These are phyloP conservation scores for Boletus sp. DNA, from an alignment of 768 basidiomycete genomes.

Conservation along the genomic window DNA sequence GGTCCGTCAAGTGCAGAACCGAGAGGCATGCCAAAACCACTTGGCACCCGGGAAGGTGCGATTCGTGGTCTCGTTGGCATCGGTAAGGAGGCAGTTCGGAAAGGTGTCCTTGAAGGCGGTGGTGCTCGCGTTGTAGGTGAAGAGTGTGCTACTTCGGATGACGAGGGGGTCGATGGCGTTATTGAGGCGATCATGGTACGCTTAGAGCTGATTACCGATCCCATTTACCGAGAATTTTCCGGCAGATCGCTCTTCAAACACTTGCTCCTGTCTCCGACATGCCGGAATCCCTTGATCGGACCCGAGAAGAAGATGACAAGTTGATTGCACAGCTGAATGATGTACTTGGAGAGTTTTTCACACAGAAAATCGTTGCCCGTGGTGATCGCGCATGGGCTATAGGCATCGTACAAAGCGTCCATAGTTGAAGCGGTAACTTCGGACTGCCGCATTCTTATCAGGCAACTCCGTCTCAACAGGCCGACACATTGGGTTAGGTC, in stretches of 20 bases:
- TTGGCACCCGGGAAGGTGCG: slow-evolving; percentile 86
- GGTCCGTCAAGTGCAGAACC: slow-evolving; percentile 41
- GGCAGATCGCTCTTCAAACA: slow-evolving; percentile 60
- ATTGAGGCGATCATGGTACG: slow-evolving; percentile 63
- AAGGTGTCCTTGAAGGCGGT: slow-evolving; percentile 78
- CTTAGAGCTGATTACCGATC: slow-evolving; percentile 1
- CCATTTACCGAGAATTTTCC: not conserved
- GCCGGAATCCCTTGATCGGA: slow-evolving; percentile 54
- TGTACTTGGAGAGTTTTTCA: slow-evolving; percentile 62
- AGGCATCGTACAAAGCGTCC: slow-evolving; percentile 45
- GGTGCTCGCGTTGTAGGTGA: slow-evolving; percentile 74
- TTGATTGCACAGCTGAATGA: slow-evolving; percentile 49
- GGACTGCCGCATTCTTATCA: not conserved
- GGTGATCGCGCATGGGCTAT: slow-evolving; percentile 66
- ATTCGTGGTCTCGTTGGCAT: slow-evolving; percentile 84
- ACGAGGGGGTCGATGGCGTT: slow-evolving; percentile 42
- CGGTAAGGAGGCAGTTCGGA: slow-evolving; percentile 80
- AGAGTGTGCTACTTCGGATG: slow-evolving; percentile 45
- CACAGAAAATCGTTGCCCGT: slow-evolving; percentile 43
- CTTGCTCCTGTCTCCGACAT: slow-evolving; percentile 58
- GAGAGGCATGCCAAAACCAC: slow-evolving; percentile 48
- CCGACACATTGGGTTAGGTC: no score
- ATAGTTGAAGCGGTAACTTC: slow-evolving; percentile 8
- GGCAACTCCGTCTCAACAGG: not conserved
- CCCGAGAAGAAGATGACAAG: slow-evolving; percentile 46